Conservation (phyloP, 108 stramenopile species). For the Cylindrotheca fusiformis region DNA sequence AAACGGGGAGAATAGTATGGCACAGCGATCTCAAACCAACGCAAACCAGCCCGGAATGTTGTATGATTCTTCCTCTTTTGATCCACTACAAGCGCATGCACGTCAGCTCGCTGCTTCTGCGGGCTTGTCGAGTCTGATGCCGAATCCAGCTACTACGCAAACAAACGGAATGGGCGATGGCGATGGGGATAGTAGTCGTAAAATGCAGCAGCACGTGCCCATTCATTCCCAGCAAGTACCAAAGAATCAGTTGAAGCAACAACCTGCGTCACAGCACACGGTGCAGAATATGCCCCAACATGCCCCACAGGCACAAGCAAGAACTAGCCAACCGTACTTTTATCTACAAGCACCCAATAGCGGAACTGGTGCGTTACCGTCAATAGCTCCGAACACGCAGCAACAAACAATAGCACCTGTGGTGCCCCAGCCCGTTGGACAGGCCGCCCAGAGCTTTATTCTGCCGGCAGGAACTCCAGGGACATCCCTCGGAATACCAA, state of each 20-base stretch:
- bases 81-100: conserved; percentile 39
- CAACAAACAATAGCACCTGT: too few relatives aligned
- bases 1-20: background rate
- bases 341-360: conserved; percentile 4
- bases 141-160: background rate
- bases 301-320: background rate
- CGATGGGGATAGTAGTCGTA: background rate
- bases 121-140: conserved; percentile 15
- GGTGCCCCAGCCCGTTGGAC: background rate
- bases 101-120: conserved; percentile 37
- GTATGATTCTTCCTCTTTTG: conserved; percentile 30
- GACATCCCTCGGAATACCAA: background rate
- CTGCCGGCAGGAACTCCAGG: conserved; percentile 1
- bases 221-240: too few relatives aligned
- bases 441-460: conserved; percentile 1
- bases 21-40: background rate
- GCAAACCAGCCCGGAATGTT: conserved; percentile 4
- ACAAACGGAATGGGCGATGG: background rate
- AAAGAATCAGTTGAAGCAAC: background rate
- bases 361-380: background rate
- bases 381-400: background rate
- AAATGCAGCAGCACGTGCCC: conserved; percentile 2
- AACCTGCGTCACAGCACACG: background rate
- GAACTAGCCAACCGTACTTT: background rate
- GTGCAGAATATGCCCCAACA: background rate